phyloP scores from a whole-genome alignment of 2,329 filamentous ascomycete genomes.

The Fusarium pininemorale region DNA sequence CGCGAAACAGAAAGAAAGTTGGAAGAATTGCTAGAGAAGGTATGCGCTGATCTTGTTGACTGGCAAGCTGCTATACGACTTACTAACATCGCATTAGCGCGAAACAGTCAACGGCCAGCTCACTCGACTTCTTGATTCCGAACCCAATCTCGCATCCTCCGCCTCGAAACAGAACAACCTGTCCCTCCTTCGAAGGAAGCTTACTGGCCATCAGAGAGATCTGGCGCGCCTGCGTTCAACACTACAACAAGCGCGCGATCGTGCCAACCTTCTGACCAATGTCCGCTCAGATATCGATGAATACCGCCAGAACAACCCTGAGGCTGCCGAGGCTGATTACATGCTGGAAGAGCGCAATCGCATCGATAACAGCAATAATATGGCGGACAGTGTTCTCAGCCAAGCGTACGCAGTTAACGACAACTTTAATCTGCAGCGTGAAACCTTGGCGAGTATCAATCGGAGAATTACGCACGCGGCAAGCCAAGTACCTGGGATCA shows the following conservation, averaged over 20 bases:
- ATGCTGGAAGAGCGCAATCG: conserved; percentile 90
- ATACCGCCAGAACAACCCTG: conserved; percentile 84
- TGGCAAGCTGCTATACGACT: neutral
- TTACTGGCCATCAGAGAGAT: conserved; percentile 86
- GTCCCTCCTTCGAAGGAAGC: conserved; percentile 87
- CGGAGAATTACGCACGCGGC: conserved; percentile 88
- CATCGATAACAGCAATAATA: conserved; percentile 88
- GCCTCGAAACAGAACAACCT: conserved; percentile 98
- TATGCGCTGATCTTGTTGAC: conserved; percentile 47
- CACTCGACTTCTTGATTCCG: conserved; percentile 88
- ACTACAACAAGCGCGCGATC: conserved; percentile 81
- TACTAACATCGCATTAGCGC: conserved; percentile 63
- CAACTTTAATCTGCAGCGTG: conserved; percentile 85
- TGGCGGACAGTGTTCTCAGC: conserved; percentile 89
- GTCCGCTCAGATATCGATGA: conserved; percentile 92
- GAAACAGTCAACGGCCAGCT: conserved; percentile 85
- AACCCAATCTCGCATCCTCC: conserved; percentile 85
- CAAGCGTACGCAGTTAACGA: conserved; percentile 98
- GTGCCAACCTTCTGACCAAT: conserved; percentile 88
- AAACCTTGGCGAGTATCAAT: conserved; percentile 89
- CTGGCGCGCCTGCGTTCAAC: conserved; percentile 77
- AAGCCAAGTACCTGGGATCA: conserved; percentile 91
- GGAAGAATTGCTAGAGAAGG: conserved; percentile 85
- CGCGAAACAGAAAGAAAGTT: conserved; percentile 80
- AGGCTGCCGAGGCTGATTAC: conserved; percentile 89